phyloP scores from a whole-genome alignment of 1,284 basidiomycete genomes.

The Boletus semigastroideus region DNA sequence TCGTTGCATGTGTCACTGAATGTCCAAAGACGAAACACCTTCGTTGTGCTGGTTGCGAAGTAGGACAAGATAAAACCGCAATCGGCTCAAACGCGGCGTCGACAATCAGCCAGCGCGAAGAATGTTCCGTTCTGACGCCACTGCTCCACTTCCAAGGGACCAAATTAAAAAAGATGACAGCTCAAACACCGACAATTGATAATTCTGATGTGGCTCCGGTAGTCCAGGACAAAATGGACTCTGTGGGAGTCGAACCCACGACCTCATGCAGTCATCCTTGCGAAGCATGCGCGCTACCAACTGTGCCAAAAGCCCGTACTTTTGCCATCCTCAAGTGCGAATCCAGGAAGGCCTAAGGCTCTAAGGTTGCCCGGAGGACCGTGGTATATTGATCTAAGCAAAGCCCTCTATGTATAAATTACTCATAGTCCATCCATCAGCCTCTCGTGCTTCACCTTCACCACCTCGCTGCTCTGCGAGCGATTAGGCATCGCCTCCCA shows the following conservation, averaged over 20 bases:
- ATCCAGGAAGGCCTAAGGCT: too few relatives aligned
- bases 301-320: slow-evolving; percentile 33
- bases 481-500: slow-evolving; percentile 85
- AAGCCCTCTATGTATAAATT: not conserved
- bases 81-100: not conserved
- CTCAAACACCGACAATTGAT: too few relatives aligned
- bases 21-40: not conserved
- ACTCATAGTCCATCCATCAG: slow-evolving; percentile 32
- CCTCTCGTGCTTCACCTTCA: slow-evolving; percentile 77
- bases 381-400: too few relatives aligned
- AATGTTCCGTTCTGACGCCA: not conserved
- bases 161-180: not conserved
- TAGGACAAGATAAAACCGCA: not conserved
- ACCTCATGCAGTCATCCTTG: slow-evolving; percentile 35
- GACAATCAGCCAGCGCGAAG: not conserved
- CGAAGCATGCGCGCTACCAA: slow-evolving; percentile 42
- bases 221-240: slow-evolving; percentile 31
- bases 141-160: not conserved
- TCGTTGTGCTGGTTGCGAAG: slow-evolving; percentile 4
- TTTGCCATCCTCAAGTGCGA: not conserved
- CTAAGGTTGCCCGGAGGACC: too few relatives aligned
- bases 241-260: slow-evolving; percentile 41
- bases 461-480: slow-evolving; percentile 58
- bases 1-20: slow-evolving; percentile 50
- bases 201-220: too few relatives aligned